Conservation (phyloP, 257 asterid genomes). For the Linderniella brevidens region DNA sequence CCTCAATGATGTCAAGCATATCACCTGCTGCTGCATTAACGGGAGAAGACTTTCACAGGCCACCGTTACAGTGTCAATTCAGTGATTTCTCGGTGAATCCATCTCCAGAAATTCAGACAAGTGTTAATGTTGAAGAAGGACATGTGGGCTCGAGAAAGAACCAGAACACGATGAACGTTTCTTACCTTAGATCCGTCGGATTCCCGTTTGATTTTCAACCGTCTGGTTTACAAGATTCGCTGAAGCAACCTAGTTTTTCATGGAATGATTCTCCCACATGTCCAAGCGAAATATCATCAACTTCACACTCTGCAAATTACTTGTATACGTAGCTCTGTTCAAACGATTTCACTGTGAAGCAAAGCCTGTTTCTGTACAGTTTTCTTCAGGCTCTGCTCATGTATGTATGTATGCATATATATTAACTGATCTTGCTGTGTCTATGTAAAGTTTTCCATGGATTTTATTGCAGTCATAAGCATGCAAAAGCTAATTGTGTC, state of each 20-base stretch:
- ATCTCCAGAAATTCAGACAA: conserved; percentile 18
- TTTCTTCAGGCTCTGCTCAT: conserved; percentile 14
- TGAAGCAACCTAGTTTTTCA: conserved; percentile 1
- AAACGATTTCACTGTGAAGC: neutral
- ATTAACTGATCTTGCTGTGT: neutral
- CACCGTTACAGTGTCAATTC: conserved; percentile 26
- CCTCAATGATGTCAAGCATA: conserved; percentile 10
- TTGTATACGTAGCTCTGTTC: conserved; percentile 17
- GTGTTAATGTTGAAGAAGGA: conserved; percentile 8
- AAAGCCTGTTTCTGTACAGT: conserved; percentile 5
- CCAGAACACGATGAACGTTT: neutral
- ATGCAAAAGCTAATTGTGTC: neutral
- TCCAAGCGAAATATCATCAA: conserved; percentile 50
- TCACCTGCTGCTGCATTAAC: no score
- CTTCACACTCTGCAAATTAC: conserved; percentile 31
- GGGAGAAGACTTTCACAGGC: conserved; percentile 16
- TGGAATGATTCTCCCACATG: conserved; percentile 45
- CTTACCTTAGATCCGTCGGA: conserved; percentile 19
- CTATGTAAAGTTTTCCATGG: conserved; percentile 10
- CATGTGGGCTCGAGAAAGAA: conserved; percentile 13
- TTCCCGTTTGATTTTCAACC: conserved; percentile 43
- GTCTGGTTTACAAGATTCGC: conserved; percentile 5
- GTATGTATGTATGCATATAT: conserved; percentile 17
- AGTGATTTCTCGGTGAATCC: conserved; percentile 18
- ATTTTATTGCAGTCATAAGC: neutral